Conservation (phyloP, 2,329 filamentous ascomycete species). For the Colletotrichum shisoi region DNA sequence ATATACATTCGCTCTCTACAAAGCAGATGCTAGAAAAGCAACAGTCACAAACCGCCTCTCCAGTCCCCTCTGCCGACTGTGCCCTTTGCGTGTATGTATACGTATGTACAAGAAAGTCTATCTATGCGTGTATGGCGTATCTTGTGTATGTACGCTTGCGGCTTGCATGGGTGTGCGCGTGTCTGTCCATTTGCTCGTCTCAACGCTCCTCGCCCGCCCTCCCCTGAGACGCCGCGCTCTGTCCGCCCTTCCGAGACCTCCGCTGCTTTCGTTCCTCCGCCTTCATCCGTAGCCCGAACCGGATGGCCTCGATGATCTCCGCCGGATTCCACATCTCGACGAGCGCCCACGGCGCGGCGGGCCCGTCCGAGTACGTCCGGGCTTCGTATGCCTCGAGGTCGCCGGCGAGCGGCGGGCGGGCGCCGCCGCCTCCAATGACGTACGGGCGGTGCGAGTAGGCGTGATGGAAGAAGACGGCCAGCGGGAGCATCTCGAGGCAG, state of each 20-base stretch:
- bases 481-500: constrained; percentile 44
- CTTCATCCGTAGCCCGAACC: constrained; percentile 32
- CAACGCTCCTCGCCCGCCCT: not conserved
- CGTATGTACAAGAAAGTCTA: too few relatives aligned
- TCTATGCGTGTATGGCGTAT: too few relatives aligned
- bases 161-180: too few relatives aligned
- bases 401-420: constrained; percentile 28
- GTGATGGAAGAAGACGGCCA: constrained; percentile 42
- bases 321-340: constrained; percentile 31
- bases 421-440: constrained; percentile 35
- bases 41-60: not conserved
- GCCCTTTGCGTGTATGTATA: too few relatives aligned
- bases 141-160: too few relatives aligned
- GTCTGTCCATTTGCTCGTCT: too few relatives aligned
- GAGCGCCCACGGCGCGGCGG: constrained; percentile 39
- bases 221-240: not conserved
- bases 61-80: not conserved
- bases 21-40: not conserved
- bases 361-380: constrained; percentile 42
- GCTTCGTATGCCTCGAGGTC: constrained; percentile 31
- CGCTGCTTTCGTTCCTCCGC: constrained; percentile 23
- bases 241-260: not conserved
- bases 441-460: constrained; percentile 43
- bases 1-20: not conserved
- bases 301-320: constrained; percentile 29